Evolutionary conservation across 23 red algal species (phyloP).

Genomic region (Gracilariopsis chorda): DNA sequence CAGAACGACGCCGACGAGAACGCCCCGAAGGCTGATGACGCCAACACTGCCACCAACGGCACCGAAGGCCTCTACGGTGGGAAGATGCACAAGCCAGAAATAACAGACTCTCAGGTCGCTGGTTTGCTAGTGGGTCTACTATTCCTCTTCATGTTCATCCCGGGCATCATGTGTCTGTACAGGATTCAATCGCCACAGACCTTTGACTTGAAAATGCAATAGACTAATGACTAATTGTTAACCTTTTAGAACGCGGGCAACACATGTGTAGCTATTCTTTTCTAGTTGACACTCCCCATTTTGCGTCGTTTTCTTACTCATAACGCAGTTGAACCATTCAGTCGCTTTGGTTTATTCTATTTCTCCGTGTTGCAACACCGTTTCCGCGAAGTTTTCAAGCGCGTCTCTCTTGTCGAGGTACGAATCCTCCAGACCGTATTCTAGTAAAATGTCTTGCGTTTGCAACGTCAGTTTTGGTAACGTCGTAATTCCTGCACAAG

Average conservation of each 20-base stretch:
- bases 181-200: slow-evolving; percentile 71
- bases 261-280: too few relatives aligned
- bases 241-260: neutral
- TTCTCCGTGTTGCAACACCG: slow-evolving; percentile 44
- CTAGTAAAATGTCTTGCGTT: slow-evolving; percentile 24
- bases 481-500: neutral
- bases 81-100: slow-evolving; percentile 26
- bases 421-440: slow-evolving; percentile 22
- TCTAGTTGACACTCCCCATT: too few relatives aligned
- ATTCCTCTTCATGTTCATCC: slow-evolving; percentile 68
- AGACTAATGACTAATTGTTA: slow-evolving; percentile 10
- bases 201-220: slow-evolving; percentile 82
- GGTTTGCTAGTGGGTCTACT: slow-evolving; percentile 69
- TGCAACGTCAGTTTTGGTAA: neutral
- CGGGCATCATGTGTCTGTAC: slow-evolving; percentile 74
- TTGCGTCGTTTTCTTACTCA: neutral
- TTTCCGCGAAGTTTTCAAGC: slow-evolving; percentile 4
- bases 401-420: slow-evolving; percentile 63
- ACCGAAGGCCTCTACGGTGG: neutral
- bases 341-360: neutral
- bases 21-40: neutral
- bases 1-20: neutral
- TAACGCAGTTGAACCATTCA: neutral
- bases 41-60: neutral
- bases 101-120: slow-evolving; percentile 13